Evolutionary conservation across 75 land plant genomes (phyloP), one percentile per base, ranked within the genome.

Genomic region (Cunninghamia lanceolata): DNA sequence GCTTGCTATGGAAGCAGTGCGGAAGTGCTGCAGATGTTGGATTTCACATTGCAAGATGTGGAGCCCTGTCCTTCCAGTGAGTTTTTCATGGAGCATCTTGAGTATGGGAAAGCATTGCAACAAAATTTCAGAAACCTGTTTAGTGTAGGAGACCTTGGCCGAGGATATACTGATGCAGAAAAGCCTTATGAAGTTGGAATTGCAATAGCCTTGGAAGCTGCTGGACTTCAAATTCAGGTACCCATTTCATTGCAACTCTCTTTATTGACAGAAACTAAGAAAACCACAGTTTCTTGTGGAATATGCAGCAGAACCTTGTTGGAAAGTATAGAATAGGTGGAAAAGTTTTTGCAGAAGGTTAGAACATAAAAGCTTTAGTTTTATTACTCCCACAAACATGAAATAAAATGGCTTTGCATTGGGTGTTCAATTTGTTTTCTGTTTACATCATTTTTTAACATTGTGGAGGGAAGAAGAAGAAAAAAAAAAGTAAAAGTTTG

Each of bases 191-290:
- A 82, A 1, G 15, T 82, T 25, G 83, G 83, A 82, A 40, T 82
- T n/a, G 43, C 83, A 9, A 25, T 82, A 34, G 47, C 43, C 32
- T 43, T 82, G 47, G 47, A 82, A 82, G 83, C 36, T 40, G 47
- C 47, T 82, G 83, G 83, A 82, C 30, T 82, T 25, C 13, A 40
- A 28, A 43, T 34, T 82, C 83, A 82, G 75, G 75, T 73, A 73
- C 9, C n/a, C 68, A 50, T 50, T 13, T 50, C 53, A 50, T 50
- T 13, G 53, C 53, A 21, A 56, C 25, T 21, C 63, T 56, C 63
- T 56, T 56, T 3, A 17, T 54, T 54, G 59, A 54, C 21, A 54
- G 59, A 16, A 54, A 3, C 63, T 56, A 56, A 56, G 63, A 56
- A 19, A 56, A 56, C 28, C 68, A 28, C 68, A 63, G 6, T 7